Percentiles rank a stretch among this genome's conserved stretches.
These are phyloP conservation scores for Eutrema japonicum DNA, from an alignment of 345 rosid species.

Conservation along the genomic window DNA sequence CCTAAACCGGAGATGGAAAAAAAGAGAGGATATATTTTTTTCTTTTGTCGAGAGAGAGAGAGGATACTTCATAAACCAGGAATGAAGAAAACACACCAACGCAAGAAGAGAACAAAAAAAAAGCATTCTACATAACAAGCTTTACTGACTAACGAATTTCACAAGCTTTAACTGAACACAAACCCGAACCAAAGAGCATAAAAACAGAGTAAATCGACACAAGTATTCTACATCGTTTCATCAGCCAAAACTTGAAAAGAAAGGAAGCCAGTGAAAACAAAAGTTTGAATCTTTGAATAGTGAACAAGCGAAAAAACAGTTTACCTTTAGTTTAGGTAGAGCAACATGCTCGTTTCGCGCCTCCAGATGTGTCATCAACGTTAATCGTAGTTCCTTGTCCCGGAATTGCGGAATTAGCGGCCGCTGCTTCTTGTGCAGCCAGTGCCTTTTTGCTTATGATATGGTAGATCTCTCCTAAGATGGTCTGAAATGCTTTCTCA, in stretches of 20 bases:
- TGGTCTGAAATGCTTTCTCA: slow-evolving; percentile 73
- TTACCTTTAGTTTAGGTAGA: slow-evolving; percentile 48
- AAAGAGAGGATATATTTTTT: no score
- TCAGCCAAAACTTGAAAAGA: slow-evolving; percentile 47
- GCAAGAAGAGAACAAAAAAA: background rate
- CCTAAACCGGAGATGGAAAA: slow-evolving; percentile 11
- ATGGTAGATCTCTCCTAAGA: slow-evolving; percentile 68
- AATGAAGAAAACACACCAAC: slow-evolving; percentile 13
- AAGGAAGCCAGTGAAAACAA: slow-evolving; percentile 28
- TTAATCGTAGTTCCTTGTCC: slow-evolving; percentile 72
- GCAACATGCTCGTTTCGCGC: slow-evolving; percentile 60
- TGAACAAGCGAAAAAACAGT: background rate
- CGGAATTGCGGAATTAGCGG: slow-evolving; percentile 53
- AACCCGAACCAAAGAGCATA: slow-evolving; percentile 37
- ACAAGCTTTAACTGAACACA: slow-evolving; percentile 36
- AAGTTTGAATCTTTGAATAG: slow-evolving; percentile 30
- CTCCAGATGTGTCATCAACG: slow-evolving; percentile 58
- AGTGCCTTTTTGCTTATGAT: slow-evolving; percentile 73
- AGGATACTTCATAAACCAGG: slow-evolving; percentile 24
- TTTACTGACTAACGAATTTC: slow-evolving; percentile 31
- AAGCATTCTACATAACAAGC: slow-evolving; percentile 37
- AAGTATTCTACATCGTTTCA: slow-evolving; percentile 55
- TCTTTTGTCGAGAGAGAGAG: no score
- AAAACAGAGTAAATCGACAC: slow-evolving; percentile 38
- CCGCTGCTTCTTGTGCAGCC: slow-evolving; percentile 70